Evolutionary conservation across 2,329 filamentous ascomycete genomes (phyloP).

Genomic region (Cadophora luteo-olivacea): DNA sequence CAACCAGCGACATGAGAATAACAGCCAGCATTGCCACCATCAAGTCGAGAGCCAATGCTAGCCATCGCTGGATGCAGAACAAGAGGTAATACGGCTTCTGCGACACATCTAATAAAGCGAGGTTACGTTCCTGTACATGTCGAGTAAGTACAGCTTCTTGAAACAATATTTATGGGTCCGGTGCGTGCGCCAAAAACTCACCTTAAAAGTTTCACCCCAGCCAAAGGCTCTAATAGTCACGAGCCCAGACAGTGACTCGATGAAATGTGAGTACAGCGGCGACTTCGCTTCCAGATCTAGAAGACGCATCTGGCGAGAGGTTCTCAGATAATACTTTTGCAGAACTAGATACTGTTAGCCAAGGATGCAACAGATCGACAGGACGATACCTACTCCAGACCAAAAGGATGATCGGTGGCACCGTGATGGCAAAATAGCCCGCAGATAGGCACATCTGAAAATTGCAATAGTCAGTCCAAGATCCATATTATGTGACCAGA

Average conservation of each 20-base stretch:
- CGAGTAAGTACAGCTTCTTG: background rate
- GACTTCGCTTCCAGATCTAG: slow-evolving; percentile 54
- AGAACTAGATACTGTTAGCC: slow-evolving; percentile 20
- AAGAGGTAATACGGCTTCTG: slow-evolving; percentile 64
- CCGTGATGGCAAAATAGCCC: slow-evolving; percentile 7
- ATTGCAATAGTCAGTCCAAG: background rate
- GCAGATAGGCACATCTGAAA: slow-evolving; percentile 10
- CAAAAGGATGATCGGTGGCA: background rate
- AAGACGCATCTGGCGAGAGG: slow-evolving; percentile 56
- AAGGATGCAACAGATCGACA: slow-evolving; percentile 27
- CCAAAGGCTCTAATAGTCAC: slow-evolving; percentile 48
- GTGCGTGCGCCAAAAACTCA: background rate
- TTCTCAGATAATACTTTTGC: slow-evolving; percentile 55
- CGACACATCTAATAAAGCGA: slow-evolving; percentile 56
- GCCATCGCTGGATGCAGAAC: slow-evolving; percentile 62
- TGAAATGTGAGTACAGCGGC: slow-evolving; percentile 56
- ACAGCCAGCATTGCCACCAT: slow-evolving; percentile 38
- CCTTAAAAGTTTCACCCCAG: slow-evolving; percentile 51
- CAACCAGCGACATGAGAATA: slow-evolving; percentile 45
- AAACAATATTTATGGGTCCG: background rate
- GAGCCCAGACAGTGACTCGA: slow-evolving; percentile 53
- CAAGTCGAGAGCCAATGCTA: slow-evolving; percentile 50
- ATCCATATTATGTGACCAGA: background rate
- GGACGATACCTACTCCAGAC: slow-evolving; percentile 22
- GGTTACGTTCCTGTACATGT: slow-evolving; percentile 47